Conservation (phyloP, 106 monocot species). For the Alisma plantagoaquatica region DNA sequence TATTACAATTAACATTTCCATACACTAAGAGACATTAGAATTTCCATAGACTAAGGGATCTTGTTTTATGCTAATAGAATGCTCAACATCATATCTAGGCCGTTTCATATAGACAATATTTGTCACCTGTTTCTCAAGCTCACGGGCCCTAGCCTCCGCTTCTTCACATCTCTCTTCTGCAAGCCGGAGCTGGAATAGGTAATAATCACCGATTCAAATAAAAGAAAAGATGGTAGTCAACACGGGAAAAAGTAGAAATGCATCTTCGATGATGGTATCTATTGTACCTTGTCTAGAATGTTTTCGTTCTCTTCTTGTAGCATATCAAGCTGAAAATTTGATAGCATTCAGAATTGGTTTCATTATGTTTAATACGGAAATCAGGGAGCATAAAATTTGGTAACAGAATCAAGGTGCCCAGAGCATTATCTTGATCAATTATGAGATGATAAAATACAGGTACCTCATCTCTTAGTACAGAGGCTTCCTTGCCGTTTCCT, state of each 20-base stretch:
- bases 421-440: no score
- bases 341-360: not conserved
- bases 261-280: not conserved
- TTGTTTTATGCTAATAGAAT: no score
- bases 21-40: no score
- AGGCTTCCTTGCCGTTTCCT: slow-evolving; percentile 46
- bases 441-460: not conserved
- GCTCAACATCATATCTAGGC: no score
- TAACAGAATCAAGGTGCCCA: no score
- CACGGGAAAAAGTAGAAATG: not conserved
- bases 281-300: slow-evolving; percentile 65
- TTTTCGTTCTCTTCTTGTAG: slow-evolving; percentile 95
- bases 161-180: slow-evolving; percentile 74
- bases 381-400: no score
- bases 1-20: no score
- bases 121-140: slow-evolving; percentile 96
- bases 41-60: no score
- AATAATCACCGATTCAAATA: not conserved
- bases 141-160: slow-evolving; percentile 75
- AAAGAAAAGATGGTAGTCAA: not conserved
- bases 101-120: no score
- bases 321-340: slow-evolving; percentile 75
- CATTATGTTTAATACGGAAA: no score
- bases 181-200: slow-evolving; percentile 40
- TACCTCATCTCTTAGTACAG: slow-evolving; percentile 91